These are phyloP conservation scores for Polyporus tsugae DNA, from an alignment of 1,284 basidiomycete genomes.

Conservation along the genomic window DNA sequence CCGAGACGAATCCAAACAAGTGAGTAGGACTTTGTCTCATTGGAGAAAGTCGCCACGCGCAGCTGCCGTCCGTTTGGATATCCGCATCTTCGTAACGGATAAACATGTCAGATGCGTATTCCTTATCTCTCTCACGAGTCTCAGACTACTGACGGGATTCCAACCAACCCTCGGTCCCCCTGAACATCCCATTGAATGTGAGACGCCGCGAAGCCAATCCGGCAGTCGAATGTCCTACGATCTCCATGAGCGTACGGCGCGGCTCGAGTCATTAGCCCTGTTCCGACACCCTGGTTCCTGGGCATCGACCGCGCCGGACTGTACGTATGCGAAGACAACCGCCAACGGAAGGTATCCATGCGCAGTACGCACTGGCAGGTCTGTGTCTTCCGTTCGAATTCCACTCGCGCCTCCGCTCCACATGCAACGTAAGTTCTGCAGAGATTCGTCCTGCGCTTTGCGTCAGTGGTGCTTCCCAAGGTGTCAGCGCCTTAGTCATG, in stretches of 20 bases:
- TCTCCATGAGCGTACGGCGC: not conserved
- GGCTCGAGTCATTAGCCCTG: not conserved
- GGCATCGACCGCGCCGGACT: not conserved
- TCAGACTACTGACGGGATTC: not conserved
- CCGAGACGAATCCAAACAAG: not conserved
- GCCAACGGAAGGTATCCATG: not conserved
- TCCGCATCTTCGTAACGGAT: not conserved
- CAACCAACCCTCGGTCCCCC: not conserved
- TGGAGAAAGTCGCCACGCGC: not conserved
- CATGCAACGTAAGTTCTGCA: not conserved
- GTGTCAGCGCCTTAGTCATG: constrained; percentile 1
- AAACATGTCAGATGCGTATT: constrained; percentile 1
- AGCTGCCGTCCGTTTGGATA: not conserved
- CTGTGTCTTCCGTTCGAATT: constrained; percentile 3
- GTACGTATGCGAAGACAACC: not conserved
- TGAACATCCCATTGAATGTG: not conserved
- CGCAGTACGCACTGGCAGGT: too few relatives aligned
- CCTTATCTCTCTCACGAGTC: not conserved
- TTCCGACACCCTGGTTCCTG: not conserved
- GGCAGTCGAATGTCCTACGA: not conserved
- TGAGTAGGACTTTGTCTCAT: not conserved
- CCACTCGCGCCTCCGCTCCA: not conserved
- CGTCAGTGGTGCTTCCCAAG: not conserved
- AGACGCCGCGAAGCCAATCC: not conserved
- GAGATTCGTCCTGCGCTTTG: not conserved